Percentiles rank a stretch among this genome's conserved stretches.
Evolutionary conservation across 1,139 yeast genomes (phyloP).

Genomic region (Debaryomycetaceae sp.): DNA sequence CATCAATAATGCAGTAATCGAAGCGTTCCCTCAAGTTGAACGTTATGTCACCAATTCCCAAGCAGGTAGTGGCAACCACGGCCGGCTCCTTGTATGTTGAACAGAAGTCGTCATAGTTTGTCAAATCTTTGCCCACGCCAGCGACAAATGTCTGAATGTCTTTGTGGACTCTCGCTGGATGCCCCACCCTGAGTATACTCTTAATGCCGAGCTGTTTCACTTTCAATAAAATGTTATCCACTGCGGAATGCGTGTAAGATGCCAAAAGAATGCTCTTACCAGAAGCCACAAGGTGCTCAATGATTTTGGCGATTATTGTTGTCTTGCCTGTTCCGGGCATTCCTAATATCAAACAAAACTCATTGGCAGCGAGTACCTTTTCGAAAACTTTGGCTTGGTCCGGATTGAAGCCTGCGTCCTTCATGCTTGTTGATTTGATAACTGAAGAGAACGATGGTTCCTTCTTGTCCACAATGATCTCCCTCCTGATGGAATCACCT

Average conservation of each 20-base stretch:
- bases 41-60: constrained; percentile 67
- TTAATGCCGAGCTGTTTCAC: constrained; percentile 45
- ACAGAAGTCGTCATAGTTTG: constrained; percentile 41
- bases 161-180: constrained; percentile 54
- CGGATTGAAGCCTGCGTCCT: constrained; percentile 37
- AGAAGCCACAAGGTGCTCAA: constrained; percentile 52
- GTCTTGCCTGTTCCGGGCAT: constrained; percentile 99
- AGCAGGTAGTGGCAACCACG: constrained; percentile 85
- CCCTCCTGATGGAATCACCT: constrained; percentile 52
- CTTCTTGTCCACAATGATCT: constrained; percentile 56
- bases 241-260: constrained; percentile 93
- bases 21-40: constrained; percentile 55
- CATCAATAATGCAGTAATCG: constrained; percentile 93
- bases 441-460: constrained; percentile 28
- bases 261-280: constrained; percentile 72
- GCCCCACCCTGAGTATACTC: constrained; percentile 54
- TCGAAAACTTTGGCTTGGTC: constrained; percentile 73
- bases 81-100: constrained; percentile 50
- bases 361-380: constrained; percentile 59
- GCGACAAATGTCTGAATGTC: constrained; percentile 55
- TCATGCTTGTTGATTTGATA: too few species aligned
- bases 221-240: constrained; percentile 83
- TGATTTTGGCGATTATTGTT: constrained; percentile 77
- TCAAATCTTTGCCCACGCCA: constrained; percentile 27
- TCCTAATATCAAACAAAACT: constrained; percentile 79